Evolutionary conservation across 2,329 filamentous ascomycete species (phyloP), one percentile per base, ranked within the genome.

Genomic region (Boeremia lycopersici): DNA sequence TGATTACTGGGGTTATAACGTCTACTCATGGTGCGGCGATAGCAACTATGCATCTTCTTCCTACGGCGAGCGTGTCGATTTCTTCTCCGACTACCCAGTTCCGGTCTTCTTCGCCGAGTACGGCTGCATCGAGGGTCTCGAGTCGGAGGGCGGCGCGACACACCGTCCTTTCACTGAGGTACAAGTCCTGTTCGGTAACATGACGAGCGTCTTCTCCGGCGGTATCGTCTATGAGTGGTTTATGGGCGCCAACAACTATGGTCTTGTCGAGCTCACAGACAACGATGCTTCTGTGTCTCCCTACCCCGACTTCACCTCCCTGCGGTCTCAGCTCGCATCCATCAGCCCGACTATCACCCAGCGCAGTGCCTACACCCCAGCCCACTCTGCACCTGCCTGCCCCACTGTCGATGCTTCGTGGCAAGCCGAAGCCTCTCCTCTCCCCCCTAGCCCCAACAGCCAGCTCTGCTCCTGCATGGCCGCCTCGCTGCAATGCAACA

Each of bases 1-100:
- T 63, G 95, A 99, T 78, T 97, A 95, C 83, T 98, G 93, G 90
- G 95, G 95, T 53, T 98, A 98, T 88, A 99, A 99, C 82, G 96
- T 98, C 78, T 99, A 98, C 84, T 96, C 93, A 39, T 99, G 95
- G 95, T 99, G 95, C 75, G 95, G 93, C 63, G 76, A 92, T 67
- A 96, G 90, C 74, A 85, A 80, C 71, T 95, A 89, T 79, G 69
- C 81, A 29, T 71, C 81, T 47, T 97, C 95, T 0, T 90, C 90
- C 36, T 99, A 95, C 78, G 82, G 87, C 62, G 82, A 86, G 57
- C 89, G 93, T 75, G 91, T 92, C 61, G 75, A 90, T 51, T 95
- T 96, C 80, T 98, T 96, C 82, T 77, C 81, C 56, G 85, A 88
- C 74, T 99, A 95, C 82, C 91, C 90, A 2, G 91, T 98, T 2